phyloP scores from a whole-genome alignment of 805 yeast genomes.

The Suhomyces kilbournensis region DNA sequence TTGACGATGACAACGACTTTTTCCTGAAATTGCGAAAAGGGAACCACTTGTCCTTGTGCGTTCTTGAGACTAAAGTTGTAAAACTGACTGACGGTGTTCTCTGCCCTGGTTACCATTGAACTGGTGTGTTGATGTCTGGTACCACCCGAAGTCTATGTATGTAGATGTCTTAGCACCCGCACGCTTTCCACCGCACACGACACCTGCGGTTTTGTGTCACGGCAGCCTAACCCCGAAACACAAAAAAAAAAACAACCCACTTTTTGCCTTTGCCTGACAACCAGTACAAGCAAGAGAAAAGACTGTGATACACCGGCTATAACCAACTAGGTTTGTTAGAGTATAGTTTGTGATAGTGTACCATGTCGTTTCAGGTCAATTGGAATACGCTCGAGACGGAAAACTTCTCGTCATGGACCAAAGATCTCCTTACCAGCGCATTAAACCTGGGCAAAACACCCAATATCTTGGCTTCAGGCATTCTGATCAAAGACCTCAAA shows the following conservation, averaged over 20 bases:
- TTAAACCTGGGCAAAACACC: slow-evolving; percentile 73
- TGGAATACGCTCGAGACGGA: slow-evolving; percentile 74
- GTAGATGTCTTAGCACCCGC: background rate
- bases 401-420: slow-evolving; percentile 58
- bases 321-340: too few species aligned
- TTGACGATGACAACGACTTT: slow-evolving; percentile 26
- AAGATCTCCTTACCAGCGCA: slow-evolving; percentile 65
- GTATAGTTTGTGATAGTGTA: background rate
- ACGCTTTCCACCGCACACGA: background rate
- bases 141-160: background rate
- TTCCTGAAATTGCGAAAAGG: slow-evolving; percentile 13
- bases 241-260: background rate
- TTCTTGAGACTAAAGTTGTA: background rate
- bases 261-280: background rate
- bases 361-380: slow-evolving; percentile 74
- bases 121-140: background rate
- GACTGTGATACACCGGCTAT: too few species aligned
- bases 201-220: background rate
- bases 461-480: slow-evolving; percentile 64
- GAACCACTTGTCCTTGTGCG: background rate
- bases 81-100: background rate
- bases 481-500: slow-evolving; percentile 62
- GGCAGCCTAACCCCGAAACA: background rate
- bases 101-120: background rate
- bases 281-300: background rate